A percentile compares a stretch with the other conserved stretches of the same genome.
These are phyloP conservation scores for Protomyces pachydermus DNA, from an alignment of 1,139 yeast species.

Conservation along the genomic window DNA sequence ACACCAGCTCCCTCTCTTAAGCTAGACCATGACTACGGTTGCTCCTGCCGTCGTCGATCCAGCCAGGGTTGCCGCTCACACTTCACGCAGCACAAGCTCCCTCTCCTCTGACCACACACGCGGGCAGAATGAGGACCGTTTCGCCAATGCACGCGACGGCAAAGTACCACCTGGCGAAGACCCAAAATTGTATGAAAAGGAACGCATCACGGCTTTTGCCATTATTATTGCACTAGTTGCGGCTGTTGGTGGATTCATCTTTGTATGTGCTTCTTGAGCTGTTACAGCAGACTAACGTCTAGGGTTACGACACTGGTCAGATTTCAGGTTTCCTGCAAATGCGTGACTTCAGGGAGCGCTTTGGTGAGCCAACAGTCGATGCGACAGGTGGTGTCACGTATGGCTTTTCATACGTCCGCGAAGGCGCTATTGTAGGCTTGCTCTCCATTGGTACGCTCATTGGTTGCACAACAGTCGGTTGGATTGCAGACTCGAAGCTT, in stretches of 20 bases:
- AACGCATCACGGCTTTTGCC: neutral
- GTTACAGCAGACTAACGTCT: slow-evolving; percentile 46
- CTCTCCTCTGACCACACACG: neutral
- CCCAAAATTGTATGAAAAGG: neutral
- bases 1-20: neutral
- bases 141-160: neutral
- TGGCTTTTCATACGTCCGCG: slow-evolving; percentile 37
- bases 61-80: neutral
- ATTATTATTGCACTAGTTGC: slow-evolving; percentile 6
- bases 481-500: slow-evolving; percentile 44
- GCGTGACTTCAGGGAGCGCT: slow-evolving; percentile 55
- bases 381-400: slow-evolving; percentile 33
- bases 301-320: slow-evolving; percentile 59
- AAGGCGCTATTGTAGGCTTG: slow-evolving; percentile 51
- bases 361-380: slow-evolving; percentile 41
- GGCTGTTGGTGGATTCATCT: slow-evolving; percentile 38
- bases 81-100: neutral
- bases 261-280: slow-evolving; percentile 31
- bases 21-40: neutral
- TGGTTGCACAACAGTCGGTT: slow-evolving; percentile 50
- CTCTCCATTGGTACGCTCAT: slow-evolving; percentile 53
- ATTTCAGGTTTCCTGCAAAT: slow-evolving; percentile 72
- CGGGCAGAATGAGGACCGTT: neutral
- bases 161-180: neutral
- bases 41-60: neutral